Evolutionary conservation across 2,329 filamentous ascomycete genomes (phyloP), one percentile per base, ranked within the genome.

Genomic region (Colletotrichum sp.): DNA sequence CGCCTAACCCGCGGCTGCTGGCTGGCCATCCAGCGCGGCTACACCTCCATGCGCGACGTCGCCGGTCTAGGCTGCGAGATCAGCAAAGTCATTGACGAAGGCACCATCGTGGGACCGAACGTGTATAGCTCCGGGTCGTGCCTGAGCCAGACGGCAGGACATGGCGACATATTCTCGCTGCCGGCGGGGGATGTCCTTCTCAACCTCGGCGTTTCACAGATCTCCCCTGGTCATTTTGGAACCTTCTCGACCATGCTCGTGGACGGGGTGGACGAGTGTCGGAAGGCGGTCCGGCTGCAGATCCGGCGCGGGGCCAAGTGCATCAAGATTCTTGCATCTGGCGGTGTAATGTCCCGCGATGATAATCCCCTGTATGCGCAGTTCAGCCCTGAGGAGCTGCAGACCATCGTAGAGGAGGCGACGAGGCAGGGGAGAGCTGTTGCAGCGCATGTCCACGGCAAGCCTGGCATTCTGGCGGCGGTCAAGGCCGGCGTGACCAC

Each of bases 11-110:
- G 83, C 10, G 86, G 87, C 77, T 82, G 86, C 6, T 81, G 83
- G 62, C 81, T 82, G 9, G 86, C 87, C 0, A 82, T 90, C 3
- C 82, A 87, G 76, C 83, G 85, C 6, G 89, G 89, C 6, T 90
- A 89, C 81, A 90, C 89, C 0, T 88, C 86, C 16, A 83, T 90
- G 5, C 83, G 89, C 24, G 89, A 90, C 75, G 80, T 90, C 9
- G 85, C 88, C 44, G 77, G 79, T 2, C 59, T 74, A 1, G 77
- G 69, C 21, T 78, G 78, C 4, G 67, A 77, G 28, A 69, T 73
- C 5, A 77, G 76, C 8, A 72, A 78, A 36, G 77, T 74, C n/a
- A 65, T 78, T 5, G 63, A 73, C 15, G 72, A 81, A 26, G 88
- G 87, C 3, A 81, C 80, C n/a, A 83, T 90, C 21, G 79, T 86